A percentile compares a stretch with the other conserved stretches of the same genome.
Evolutionary conservation across 495 filamentous ascomycete species (phyloP).

Genomic region (Podospora pseudoanserina): DNA sequence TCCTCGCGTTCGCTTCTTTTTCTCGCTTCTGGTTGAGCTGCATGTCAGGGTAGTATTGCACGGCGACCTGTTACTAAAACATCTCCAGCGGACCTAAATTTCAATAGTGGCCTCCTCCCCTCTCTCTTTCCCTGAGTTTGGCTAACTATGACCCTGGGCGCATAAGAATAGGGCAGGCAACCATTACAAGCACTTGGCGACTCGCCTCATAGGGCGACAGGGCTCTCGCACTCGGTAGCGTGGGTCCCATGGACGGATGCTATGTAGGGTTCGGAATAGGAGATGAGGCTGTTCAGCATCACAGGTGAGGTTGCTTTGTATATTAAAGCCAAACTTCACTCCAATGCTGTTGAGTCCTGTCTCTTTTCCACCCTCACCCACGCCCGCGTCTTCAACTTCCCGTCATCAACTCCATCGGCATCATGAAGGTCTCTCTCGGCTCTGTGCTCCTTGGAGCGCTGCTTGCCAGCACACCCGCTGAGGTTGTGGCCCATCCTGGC

Average conservation of each 20-base stretch:
- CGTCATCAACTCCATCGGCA: neutral
- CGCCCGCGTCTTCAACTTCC: neutral
- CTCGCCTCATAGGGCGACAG: neutral
- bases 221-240: neutral
- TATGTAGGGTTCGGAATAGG: neutral
- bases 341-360: neutral
- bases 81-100: neutral
- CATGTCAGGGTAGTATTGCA: neutral
- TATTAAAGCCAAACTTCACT: neutral
- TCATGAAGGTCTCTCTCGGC: neutral
- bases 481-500: neutral
- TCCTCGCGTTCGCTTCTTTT: neutral
- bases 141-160: neutral
- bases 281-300: neutral
- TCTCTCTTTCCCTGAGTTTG: neutral
- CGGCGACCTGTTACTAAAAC: neutral
- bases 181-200: neutral
- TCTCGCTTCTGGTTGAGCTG: neutral
- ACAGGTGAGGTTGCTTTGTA: neutral
- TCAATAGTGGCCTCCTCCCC: neutral
- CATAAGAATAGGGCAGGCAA: neutral
- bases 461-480: slow-evolving; percentile 2
- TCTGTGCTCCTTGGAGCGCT: neutral
- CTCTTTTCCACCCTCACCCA: too few species aligned
- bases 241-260: neutral